Conservation (phyloP, 805 yeast species). For the Lipomyces anomalus region DNA sequence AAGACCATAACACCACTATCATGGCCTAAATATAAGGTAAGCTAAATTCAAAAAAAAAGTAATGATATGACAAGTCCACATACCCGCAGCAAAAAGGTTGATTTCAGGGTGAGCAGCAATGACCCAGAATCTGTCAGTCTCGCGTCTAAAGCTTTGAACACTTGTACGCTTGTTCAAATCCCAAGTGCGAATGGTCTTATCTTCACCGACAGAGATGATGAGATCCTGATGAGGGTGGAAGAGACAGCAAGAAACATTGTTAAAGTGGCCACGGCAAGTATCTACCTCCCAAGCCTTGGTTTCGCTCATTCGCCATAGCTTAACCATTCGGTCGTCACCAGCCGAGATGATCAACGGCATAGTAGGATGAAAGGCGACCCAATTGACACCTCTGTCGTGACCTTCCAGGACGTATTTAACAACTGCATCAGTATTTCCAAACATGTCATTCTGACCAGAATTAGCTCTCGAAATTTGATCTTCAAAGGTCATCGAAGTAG, state of each 20-base stretch:
- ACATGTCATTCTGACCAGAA: constrained; percentile 59
- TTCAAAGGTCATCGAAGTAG: constrained; percentile 37
- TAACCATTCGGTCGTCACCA: constrained; percentile 92
- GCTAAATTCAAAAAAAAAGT: too few species aligned
- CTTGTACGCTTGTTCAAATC: constrained; percentile 90
- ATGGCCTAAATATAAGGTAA: too few species aligned
- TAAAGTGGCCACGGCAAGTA: constrained; percentile 95
- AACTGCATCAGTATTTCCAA: constrained; percentile 89
- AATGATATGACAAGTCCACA: too few species aligned
- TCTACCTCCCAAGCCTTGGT: constrained; percentile 99
- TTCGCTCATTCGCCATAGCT: constrained; percentile 96
- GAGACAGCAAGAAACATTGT: constrained; percentile 78
- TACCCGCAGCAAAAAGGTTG: constrained; percentile 92
- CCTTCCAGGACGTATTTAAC: constrained; percentile 96
- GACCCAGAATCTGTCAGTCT: constrained; percentile 91
- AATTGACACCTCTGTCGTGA: constrained; percentile 96
- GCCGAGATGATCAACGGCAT: constrained; percentile 91
- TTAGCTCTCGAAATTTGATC: constrained; percentile 45
- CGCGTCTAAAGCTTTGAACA: constrained; percentile 89
- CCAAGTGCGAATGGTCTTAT: constrained; percentile 94
- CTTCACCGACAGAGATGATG: constrained; percentile 90
- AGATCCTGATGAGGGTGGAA: constrained; percentile 93
- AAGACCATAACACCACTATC: constrained; percentile 97
- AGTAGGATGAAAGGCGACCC: constrained; percentile 98
- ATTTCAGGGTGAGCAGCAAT: constrained; percentile 82